Percentiles rank a stretch among this genome's conserved stretches.
These are phyloP conservation scores for Fusarium nematophilum DNA, from an alignment of 2,329 filamentous ascomycete genomes.

Conservation along the genomic window DNA sequence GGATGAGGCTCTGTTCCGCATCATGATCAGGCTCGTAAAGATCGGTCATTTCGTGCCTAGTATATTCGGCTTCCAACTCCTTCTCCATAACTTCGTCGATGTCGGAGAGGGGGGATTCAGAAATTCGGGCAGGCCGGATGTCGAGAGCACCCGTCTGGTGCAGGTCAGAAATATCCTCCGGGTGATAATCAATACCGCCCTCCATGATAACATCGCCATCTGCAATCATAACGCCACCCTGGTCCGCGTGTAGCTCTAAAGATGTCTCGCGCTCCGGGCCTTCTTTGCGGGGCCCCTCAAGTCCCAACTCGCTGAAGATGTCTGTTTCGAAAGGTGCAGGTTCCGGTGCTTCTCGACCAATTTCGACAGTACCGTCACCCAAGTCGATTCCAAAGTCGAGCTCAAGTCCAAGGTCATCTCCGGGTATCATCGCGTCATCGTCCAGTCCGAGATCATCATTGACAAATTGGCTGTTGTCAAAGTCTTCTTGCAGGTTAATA, in stretches of 20 bases:
- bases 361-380: constrained; percentile 81
- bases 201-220: constrained; percentile 73
- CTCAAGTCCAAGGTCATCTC: constrained; percentile 77
- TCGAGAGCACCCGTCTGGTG: constrained; percentile 60
- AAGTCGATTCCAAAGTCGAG: constrained; percentile 81
- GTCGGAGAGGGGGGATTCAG: constrained; percentile 77
- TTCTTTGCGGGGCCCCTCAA: constrained; percentile 63
- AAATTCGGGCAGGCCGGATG: constrained; percentile 69
- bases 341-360: constrained; percentile 85
- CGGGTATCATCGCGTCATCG: constrained; percentile 66
- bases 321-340: constrained; percentile 73
- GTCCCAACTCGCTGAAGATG: constrained; percentile 42
- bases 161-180: constrained; percentile 69
- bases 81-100: constrained; percentile 72
- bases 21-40: constrained; percentile 72
- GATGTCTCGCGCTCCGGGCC: constrained; percentile 66
- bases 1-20: constrained; percentile 68
- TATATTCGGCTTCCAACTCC: constrained; percentile 69
- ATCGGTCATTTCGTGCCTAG: constrained; percentile 64
- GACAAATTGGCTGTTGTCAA: constrained; percentile 83
- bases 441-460: constrained; percentile 72
- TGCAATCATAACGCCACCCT: constrained; percentile 67
- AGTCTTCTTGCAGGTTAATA: constrained; percentile 76
- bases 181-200: constrained; percentile 68
- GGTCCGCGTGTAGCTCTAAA: constrained; percentile 64